Evolutionary conservation across 2,329 filamentous ascomycete species (phyloP), one percentile per base, ranked within the genome.

Genomic region (Penicillium sp.): DNA sequence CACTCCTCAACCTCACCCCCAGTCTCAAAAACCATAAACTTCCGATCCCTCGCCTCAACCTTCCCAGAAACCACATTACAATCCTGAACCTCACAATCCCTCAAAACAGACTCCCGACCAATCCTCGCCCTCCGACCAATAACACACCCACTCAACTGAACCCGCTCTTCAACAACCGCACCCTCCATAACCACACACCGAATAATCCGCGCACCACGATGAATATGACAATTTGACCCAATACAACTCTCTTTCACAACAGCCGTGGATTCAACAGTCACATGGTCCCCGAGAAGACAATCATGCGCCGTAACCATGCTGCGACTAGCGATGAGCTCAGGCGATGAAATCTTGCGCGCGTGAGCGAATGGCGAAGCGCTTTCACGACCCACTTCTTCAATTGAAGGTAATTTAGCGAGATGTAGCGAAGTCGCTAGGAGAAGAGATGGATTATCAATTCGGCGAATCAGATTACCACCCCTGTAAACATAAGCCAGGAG

Each of bases 61-160:
- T 40, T 40, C 18, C 1, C 38, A 21, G 38, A 3, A 8, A 40
- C 7, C 5, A 40, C 9, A 40, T 40, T 40, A 5, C 16, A 18
- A 21, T 40, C 38, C 38, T 40, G 38, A 3, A 40, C 38, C 38
- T 40, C 38, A 40, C 38, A 40, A n/a, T 40, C 38, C 16, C 38
- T 40, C 7, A 40, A n/a, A 9, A 40, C 7, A 21, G 16, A 18
- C 38, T 9, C 38, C 8, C 38, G 38, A 13, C 38, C 38, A 21
- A 40, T 40, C 10, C 38, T 40, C 6, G 38, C 38, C n/a, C 18
- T n/a, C 18, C n/a, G 16, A 10, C 38, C 94, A 21, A 53, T 38
- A n/a, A 53, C 38, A 14, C 50, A 53, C 0, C 50, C 44, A 5
- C 27, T 53, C 21, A 53, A 10, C 5, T 42, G n/a, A 22, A 29